Evolutionary conservation across 345 rosid species (phyloP).

Genomic region (Arabis alpina): DNA sequence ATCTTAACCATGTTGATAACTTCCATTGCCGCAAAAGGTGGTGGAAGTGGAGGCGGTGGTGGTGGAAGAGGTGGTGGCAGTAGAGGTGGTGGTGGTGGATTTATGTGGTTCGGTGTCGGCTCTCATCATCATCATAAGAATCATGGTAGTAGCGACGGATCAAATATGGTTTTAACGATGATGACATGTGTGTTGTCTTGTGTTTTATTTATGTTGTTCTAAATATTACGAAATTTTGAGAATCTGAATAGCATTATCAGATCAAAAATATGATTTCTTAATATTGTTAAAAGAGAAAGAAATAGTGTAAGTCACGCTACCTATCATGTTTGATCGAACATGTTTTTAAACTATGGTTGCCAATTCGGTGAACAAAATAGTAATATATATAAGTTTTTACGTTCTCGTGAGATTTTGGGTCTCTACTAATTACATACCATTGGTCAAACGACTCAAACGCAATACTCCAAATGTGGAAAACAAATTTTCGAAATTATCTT

Average conservation of each 20-base stretch:
- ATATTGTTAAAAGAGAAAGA: no score
- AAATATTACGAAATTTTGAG: slow-evolving; percentile 1
- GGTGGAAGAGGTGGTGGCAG: background rate
- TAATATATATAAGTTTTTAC: no score
- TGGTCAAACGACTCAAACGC: no score
- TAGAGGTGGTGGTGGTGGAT: background rate
- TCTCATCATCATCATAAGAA: background rate
- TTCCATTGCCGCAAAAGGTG: slow-evolving; percentile 4
- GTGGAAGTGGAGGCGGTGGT: background rate
- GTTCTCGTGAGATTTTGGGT: no score
- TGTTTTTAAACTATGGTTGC: background rate
- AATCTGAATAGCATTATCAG: background rate
- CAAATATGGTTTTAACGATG: slow-evolving; percentile 1
- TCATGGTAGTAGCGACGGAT: background rate
- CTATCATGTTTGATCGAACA: background rate
- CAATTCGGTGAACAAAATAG: background rate
- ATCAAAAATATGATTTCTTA: background rate
- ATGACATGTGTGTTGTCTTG: slow-evolving; percentile 11
- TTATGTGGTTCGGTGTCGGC: background rate
- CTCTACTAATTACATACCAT: no score
- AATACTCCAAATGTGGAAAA: no score
- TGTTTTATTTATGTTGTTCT: slow-evolving; percentile 5
- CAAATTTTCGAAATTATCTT: no score
- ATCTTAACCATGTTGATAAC: background rate
- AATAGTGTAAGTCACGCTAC: no score